Conservation (phyloP, 192 early-diverging fungal species). For the Umbelopsis vinacea region DNA sequence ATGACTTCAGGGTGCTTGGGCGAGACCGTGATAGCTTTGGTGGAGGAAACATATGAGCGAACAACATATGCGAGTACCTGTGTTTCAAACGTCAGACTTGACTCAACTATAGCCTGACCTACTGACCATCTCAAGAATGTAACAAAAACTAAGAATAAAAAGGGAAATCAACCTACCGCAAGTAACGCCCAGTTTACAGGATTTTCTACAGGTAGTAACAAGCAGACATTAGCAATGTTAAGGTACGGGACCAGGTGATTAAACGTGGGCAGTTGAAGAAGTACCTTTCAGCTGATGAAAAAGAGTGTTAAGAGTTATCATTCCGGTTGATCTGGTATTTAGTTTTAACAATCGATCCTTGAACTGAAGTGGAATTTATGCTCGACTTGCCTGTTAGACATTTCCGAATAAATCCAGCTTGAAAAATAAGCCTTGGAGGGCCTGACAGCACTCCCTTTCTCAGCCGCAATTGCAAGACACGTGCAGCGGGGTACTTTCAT, state of each 20-base stretch:
- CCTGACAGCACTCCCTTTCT: neutral
- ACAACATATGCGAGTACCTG: constrained; percentile 56
- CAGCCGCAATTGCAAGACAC: neutral
- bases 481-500: neutral
- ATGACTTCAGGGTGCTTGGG: constrained; percentile 59
- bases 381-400: neutral
- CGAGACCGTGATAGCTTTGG: constrained; percentile 26
- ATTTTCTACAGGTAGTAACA: constrained; percentile 40
- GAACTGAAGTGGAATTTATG: neutral
- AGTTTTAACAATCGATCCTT: neutral
- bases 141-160: no score
- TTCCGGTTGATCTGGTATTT: constrained; percentile 2
- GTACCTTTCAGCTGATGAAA: constrained; percentile 29
- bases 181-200: constrained; percentile 75
- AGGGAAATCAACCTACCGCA: constrained; percentile 33
- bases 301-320: constrained; percentile 20
- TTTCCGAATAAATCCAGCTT: constrained; percentile 13
- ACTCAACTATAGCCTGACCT: neutral
- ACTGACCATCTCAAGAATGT: no score
- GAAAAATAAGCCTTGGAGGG: neutral
- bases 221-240: neutral
- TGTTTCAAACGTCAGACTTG: neutral
- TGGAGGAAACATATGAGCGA: constrained; percentile 49
- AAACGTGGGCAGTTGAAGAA: neutral
- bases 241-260: neutral